These are phyloP conservation scores for Coffea humblotiana DNA, from an alignment of 305 asterid genomes.

Conservation along the genomic window DNA sequence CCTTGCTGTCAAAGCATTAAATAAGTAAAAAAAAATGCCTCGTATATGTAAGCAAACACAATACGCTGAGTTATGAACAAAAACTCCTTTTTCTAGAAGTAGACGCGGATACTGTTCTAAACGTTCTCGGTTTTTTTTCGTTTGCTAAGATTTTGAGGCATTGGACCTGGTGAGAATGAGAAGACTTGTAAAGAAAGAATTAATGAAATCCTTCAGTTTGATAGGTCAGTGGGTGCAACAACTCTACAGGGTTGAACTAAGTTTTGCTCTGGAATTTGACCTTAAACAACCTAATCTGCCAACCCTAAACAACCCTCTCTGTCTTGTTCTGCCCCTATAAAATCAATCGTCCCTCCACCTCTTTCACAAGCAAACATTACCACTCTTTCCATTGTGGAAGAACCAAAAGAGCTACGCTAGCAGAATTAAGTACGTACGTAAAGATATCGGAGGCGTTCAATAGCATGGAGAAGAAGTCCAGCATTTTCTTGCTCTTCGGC, in stretches of 20 bases:
- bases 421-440: not conserved
- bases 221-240: conserved; percentile 39
- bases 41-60: not conserved
- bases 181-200: conserved; percentile 22
- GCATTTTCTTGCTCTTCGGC: conserved; percentile 7
- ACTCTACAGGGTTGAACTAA: conserved; percentile 28
- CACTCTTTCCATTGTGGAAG: not conserved
- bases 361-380: conserved; percentile 24
- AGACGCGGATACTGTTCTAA: not conserved
- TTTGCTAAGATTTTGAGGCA: not conserved
- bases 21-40: too few relatives aligned
- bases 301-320: conserved; percentile 29
- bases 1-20: too few relatives aligned
- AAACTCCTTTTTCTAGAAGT: not conserved
- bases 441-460: conserved; percentile 1
- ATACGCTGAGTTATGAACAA: not conserved
- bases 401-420: not conserved
- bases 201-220: conserved; percentile 19
- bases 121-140: not conserved
- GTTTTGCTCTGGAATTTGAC: conserved; percentile 24
- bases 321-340: conserved; percentile 24
- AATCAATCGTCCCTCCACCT: conserved; percentile 16
- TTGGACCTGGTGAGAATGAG: not conserved
- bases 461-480: not conserved
- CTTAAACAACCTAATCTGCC: conserved; percentile 34